Percentiles rank a stretch among this genome's conserved stretches.
Conservation (phyloP, 768 basidiomycete genomes). For the Floccularia luteovirens region DNA sequence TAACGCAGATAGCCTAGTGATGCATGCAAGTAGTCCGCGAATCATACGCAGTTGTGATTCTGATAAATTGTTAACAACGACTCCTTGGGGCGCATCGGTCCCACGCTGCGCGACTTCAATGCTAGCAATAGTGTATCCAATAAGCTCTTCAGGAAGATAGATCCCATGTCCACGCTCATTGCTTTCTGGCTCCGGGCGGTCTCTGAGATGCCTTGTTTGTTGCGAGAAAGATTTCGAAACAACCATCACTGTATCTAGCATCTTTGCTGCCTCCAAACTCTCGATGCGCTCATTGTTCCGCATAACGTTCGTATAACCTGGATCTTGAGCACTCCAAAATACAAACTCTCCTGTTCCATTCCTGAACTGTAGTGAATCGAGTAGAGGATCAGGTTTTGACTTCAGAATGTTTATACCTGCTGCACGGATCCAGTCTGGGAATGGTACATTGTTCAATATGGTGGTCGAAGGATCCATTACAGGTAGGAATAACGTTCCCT, state of each 20-base stretch:
- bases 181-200: constrained; percentile 61
- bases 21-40: constrained; percentile 62
- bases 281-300: constrained; percentile 45
- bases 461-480: constrained; percentile 47
- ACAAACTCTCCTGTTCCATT: constrained; percentile 85
- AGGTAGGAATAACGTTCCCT: constrained; percentile 90
- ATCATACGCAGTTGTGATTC: constrained; percentile 76
- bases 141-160: constrained; percentile 86
- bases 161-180: constrained; percentile 78
- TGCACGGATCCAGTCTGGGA: constrained; percentile 85
- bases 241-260: constrained; percentile 82
- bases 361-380: constrained; percentile 68
- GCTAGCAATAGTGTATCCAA: constrained; percentile 80
- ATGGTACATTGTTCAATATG: constrained; percentile 49
- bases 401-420: constrained; percentile 88
- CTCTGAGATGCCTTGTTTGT: constrained; percentile 78
- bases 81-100: constrained; percentile 21
- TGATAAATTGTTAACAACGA: constrained; percentile 68
- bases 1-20: constrained; percentile 57
- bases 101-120: constrained; percentile 82
- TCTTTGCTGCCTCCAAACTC: constrained; percentile 57
- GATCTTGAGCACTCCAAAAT: constrained; percentile 83
- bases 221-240: constrained; percentile 74
- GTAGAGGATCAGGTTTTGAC: constrained; percentile 62
- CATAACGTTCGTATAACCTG: constrained; percentile 51